phyloP scores from a whole-genome alignment of 2,329 filamentous ascomycete species.

The Thelonectria blattea region DNA sequence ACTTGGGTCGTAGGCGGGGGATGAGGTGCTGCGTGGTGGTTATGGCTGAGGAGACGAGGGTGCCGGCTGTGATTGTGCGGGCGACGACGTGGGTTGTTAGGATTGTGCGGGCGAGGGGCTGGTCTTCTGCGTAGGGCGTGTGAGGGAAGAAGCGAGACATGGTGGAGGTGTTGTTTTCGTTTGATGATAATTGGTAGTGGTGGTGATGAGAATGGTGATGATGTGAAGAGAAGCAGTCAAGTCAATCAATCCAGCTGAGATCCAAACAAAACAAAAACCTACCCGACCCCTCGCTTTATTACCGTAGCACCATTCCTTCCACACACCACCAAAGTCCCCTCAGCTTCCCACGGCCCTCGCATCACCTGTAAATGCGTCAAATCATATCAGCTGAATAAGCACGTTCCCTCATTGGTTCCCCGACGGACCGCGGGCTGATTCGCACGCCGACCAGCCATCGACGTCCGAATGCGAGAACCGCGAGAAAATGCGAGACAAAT shows the following conservation, averaged over 20 bases:
- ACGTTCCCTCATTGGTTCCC: conserved; percentile 25
- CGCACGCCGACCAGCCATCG: conserved; percentile 19
- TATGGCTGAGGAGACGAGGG: conserved; percentile 53
- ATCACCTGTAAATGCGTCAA: conserved; percentile 4
- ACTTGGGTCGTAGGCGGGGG: conserved; percentile 38
- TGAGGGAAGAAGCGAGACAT: conserved; percentile 65
- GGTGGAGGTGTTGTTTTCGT: background rate
- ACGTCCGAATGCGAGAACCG: background rate
- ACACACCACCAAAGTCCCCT: background rate
- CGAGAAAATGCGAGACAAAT: background rate
- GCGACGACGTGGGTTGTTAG: conserved; percentile 65
- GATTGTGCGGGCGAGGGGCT: conserved; percentile 59
- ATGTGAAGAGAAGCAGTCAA: no score
- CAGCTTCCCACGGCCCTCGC: conserved; percentile 10
- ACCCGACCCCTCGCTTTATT: background rate
- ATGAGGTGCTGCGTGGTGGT: conserved; percentile 43
- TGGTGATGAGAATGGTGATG: background rate
- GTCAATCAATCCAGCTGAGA: no score
- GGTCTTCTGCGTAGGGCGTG: conserved; percentile 66
- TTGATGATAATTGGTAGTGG: background rate
- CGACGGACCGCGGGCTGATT: conserved; percentile 23
- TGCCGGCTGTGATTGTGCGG: conserved; percentile 59
- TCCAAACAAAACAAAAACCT: no score
- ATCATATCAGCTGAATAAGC: conserved; percentile 30
- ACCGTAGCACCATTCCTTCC: background rate